Evolutionary conservation across 2,329 filamentous ascomycete genomes (phyloP), one percentile per base, ranked within the genome.

Genomic region (Ophiostoma tasmaniense): DNA sequence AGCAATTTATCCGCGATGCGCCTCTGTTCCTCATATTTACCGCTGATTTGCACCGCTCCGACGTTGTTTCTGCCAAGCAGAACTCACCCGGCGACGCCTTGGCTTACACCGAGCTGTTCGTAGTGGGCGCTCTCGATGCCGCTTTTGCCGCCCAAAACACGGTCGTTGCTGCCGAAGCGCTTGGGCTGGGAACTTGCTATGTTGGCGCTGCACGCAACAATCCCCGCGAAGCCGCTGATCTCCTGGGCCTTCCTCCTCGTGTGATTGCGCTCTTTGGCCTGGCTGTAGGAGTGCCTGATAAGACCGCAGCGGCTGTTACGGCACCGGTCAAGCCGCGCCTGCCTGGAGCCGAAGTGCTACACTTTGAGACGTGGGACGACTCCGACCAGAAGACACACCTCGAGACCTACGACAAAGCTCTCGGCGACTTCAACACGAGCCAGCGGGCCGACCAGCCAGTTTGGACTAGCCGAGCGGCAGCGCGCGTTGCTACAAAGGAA

Each of bases 251-350:
- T 64, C 76, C 76, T 13, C 66, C 72, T 22, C 75, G 76, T 5
- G 74, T 75, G n/a, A 68, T 77, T 28, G 75, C 73, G 2, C 70
- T 78, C 6, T 76, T 77, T 39, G 76, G 75, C 7, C 35, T 77
- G n/a, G 50, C 50, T 11, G 50, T 55, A 3, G 50, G 50, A 3
- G 22, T 55, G n/a, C 50, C 50, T 25, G 50, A 55, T 11, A 55
- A 28, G 50, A 25, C 50, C 7, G 50, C n/a, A 10, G 5, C 50
- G 7, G 50, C 50, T 55, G 50, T 55, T 22, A 55, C 50, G 50
- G 50, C 50, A 2, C 50, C 50, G 4, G 50, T 55, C 50, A 55
- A 55, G n/a, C 50, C 50, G 2, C 50, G 50, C 14, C 50, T 55
- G 1, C 50, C 50, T 8, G 33, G 74, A 45, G 71, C 45, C 30